Percentiles rank a stretch among this genome's conserved stretches.
Evolutionary conservation across 441 rosid genomes (phyloP).

Genomic region (Macaranga tanarius): DNA sequence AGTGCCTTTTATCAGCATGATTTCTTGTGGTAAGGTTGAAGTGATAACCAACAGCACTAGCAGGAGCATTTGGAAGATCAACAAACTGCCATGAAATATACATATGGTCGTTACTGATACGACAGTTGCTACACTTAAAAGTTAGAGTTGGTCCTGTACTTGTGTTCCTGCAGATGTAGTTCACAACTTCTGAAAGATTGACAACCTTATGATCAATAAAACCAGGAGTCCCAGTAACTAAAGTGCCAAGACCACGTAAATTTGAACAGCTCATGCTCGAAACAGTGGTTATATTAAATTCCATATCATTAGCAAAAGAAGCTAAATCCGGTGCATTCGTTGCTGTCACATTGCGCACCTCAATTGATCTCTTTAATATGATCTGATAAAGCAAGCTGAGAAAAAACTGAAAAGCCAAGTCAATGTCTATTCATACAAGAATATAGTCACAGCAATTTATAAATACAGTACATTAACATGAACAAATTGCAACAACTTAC

Average conservation of each 20-base stretch:
- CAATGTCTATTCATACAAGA: conserved; percentile 21
- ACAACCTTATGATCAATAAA: conserved; percentile 49
- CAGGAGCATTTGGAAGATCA: conserved; percentile 81
- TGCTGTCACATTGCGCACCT: conserved; percentile 87
- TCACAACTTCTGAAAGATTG: conserved; percentile 50
- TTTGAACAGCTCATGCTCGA: conserved; percentile 93
- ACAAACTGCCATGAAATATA: conserved; percentile 91
- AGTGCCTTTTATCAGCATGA: conserved; percentile 48
- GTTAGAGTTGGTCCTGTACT: conserved; percentile 75
- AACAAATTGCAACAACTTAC: not conserved
- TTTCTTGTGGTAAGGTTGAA: conserved; percentile 67
- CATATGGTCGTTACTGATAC: conserved; percentile 45
- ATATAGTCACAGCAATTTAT: not conserved
- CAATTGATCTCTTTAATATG: conserved; percentile 76
- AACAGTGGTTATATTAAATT: conserved; percentile 75
- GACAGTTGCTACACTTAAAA: conserved; percentile 70
- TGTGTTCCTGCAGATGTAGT: conserved; percentile 73
- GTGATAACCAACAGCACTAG: conserved; percentile 82
- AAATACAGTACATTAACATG: conserved; percentile 18
- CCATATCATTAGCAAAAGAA: conserved; percentile 69
- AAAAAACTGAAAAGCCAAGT: conserved; percentile 48
- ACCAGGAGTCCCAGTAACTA: conserved; percentile 72
- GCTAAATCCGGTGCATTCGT: conserved; percentile 75
- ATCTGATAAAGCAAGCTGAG: conserved; percentile 94
- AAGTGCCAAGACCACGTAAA: conserved; percentile 56